phyloP scores from a whole-genome alignment of 176 grass and related monocot genomes.

The Saccharum spontaneum region DNA sequence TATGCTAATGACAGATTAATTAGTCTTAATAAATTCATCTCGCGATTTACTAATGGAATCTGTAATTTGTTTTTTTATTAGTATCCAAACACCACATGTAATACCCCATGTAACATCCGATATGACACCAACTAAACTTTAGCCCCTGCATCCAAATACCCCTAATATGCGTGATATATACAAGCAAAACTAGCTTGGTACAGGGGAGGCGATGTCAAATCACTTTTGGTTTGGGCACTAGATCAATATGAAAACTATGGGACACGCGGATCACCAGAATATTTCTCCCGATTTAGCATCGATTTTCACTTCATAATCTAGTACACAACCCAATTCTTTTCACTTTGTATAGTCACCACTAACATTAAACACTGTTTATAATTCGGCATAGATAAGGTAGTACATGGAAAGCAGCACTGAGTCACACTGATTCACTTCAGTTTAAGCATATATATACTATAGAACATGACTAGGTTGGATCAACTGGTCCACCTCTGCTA shows the following conservation, averaged over 20 bases:
- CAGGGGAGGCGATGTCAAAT: not conserved
- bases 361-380: not conserved
- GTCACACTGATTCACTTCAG: not conserved
- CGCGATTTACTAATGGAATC: too few species aligned
- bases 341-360: not conserved
- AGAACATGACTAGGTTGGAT: not conserved
- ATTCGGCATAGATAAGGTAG: not conserved
- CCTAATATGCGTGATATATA: not conserved
- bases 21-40: too few species aligned
- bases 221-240: not conserved
- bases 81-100: too few species aligned
- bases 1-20: too few species aligned
- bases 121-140: too few species aligned
- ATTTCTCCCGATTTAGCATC: not conserved
- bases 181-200: not conserved
- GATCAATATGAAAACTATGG: not conserved
- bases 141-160: too few species aligned
- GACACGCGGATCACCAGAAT: not conserved
- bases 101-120: too few species aligned
- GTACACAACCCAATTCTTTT: not conserved
- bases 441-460: slow-evolving; percentile 10
- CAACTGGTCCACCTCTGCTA: slow-evolving; percentile 23
- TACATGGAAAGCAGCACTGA: slow-evolving; percentile 9
- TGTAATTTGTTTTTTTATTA: too few species aligned
- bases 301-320: not conserved